Evolutionary conservation across 2,329 filamentous ascomycete genomes (phyloP), one percentile per base, ranked within the genome.

Genomic region (Phyllosticta citriasiana): DNA sequence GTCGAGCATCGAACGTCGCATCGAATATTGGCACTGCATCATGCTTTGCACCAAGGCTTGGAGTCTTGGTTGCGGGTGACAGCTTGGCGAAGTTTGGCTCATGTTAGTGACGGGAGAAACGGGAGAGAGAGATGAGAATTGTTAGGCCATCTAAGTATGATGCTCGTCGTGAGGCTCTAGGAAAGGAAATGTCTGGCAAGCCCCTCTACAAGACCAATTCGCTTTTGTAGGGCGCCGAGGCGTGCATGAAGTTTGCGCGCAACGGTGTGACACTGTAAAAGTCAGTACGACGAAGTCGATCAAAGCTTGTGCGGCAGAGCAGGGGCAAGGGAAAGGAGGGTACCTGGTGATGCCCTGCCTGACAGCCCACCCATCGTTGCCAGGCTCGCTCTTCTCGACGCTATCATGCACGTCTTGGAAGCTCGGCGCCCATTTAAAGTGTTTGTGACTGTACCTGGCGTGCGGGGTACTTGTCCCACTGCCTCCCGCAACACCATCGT

Each of bases 371-470:
- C 93, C 94, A 74, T 99, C 94, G 70, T 91, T 95, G 3, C 89
- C 89, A 4, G 88, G 87, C 14, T 78, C 78, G 30, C 86, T 84
- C 64, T 87, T 83, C 65, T 90, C 84, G n/a, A 97, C 91, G 66
- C 88, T 92, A 71, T 88, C 84, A 73, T 91, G 91, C 2, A 97
- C 91, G 73, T 96, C 92, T 35, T 84, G 81, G 74, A 97, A 94
- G 65, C 84, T 84, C 2, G 93, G 94, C 55, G 89, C 85, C 94
- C 94, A 97, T 76, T 93, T 95, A 80, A 97, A 97, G 74, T 95
- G 89, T 72, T 89, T 90, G 74, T 96, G 90, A 61, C 79, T 82
- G 71, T 91, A 86, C 30, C 81, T 77, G 51, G 76, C 69, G 57
- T 76, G 72, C 10, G 71, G 71, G 19, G 71, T 73, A 6, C 71